These are phyloP conservation scores for Choricystis sp. DNA, from an alignment of 139 green algal genomes.

Conservation along the genomic window DNA sequence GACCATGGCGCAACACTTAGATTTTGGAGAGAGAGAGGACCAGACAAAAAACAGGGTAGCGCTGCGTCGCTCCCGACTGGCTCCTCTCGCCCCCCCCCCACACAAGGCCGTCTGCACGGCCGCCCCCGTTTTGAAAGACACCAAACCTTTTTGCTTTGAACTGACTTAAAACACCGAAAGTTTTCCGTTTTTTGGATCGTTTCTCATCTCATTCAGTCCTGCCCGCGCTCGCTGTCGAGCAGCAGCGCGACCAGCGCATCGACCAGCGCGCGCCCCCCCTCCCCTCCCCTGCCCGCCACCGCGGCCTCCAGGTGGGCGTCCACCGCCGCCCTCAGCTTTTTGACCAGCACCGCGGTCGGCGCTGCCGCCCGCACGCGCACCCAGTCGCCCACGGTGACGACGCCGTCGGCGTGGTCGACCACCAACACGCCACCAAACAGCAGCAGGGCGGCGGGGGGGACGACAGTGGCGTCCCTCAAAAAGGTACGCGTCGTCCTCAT, in stretches of 20 bases:
- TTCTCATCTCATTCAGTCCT: too few relatives aligned
- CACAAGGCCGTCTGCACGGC: too few relatives aligned
- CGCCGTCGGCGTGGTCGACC: slow-evolving; percentile 39
- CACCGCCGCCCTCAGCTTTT: slow-evolving; percentile 52
- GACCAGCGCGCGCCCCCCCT: background rate
- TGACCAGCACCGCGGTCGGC: slow-evolving; percentile 77
- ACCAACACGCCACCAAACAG: slow-evolving; percentile 64
- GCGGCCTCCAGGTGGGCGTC: slow-evolving; percentile 32
- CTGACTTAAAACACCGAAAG: too few relatives aligned
- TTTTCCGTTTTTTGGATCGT: too few relatives aligned
- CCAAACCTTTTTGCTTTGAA: too few relatives aligned
- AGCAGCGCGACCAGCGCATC: background rate
- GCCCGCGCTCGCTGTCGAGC: too few relatives aligned
- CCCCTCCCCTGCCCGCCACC: background rate
- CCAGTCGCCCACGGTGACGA: slow-evolving; percentile 57
- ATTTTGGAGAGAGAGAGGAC: too few relatives aligned
- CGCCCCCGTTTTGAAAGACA: too few relatives aligned
- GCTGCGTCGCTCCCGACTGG: too few relatives aligned
- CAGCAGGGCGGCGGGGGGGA: slow-evolving; percentile 58
- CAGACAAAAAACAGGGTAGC: too few relatives aligned
- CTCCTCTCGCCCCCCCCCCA: too few relatives aligned
- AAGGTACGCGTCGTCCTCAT: slow-evolving; percentile 57
- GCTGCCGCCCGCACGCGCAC: slow-evolving; percentile 21
- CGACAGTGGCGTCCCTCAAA: slow-evolving; percentile 65
- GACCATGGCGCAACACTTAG: too few relatives aligned